Evolutionary conservation across 1,284 basidiomycete species (phyloP).

Genomic region (Trichosporon coremiiforme): DNA sequence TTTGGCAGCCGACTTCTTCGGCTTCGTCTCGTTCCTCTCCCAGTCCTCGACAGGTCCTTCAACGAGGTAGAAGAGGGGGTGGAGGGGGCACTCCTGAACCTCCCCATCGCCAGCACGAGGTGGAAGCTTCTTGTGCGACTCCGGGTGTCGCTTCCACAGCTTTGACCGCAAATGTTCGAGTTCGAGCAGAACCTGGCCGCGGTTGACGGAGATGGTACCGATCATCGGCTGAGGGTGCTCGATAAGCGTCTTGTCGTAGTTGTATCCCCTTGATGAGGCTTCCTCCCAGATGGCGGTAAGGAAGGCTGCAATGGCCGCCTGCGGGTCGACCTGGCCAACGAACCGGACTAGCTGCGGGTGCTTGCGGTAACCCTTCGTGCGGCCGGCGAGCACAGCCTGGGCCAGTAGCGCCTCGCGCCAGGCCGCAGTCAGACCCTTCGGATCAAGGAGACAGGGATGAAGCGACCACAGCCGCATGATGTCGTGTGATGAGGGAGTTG

Average conservation of each 20-base stretch:
- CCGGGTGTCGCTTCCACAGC: slow-evolving; percentile 18
- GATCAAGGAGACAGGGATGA: slow-evolving; percentile 22
- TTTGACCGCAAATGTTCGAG: slow-evolving; percentile 18
- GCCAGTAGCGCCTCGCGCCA: slow-evolving; percentile 25
- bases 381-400: slow-evolving; percentile 22
- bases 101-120: neutral
- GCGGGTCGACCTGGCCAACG: slow-evolving; percentile 12
- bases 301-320: slow-evolving; percentile 21
- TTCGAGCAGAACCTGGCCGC: slow-evolving; percentile 21
- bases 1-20: neutral
- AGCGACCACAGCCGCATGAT: slow-evolving; percentile 27
- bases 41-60: slow-evolving; percentile 22
- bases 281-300: slow-evolving; percentile 19
- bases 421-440: slow-evolving; percentile 18
- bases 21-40: slow-evolving; percentile 19
- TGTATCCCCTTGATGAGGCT: slow-evolving; percentile 18
- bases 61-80: slow-evolving; percentile 16
- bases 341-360: slow-evolving; percentile 24
- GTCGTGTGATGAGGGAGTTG: neutral
- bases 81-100: neutral
- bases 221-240: neutral
- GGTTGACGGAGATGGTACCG: slow-evolving; percentile 9
- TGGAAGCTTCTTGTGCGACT: neutral
- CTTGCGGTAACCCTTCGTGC: slow-evolving; percentile 21
- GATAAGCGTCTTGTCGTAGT: slow-evolving; percentile 19